Percentiles rank a stretch among this genome's conserved stretches.
Conservation (phyloP, 306 rosid genomes). For the Lathyrus sativus region DNA sequence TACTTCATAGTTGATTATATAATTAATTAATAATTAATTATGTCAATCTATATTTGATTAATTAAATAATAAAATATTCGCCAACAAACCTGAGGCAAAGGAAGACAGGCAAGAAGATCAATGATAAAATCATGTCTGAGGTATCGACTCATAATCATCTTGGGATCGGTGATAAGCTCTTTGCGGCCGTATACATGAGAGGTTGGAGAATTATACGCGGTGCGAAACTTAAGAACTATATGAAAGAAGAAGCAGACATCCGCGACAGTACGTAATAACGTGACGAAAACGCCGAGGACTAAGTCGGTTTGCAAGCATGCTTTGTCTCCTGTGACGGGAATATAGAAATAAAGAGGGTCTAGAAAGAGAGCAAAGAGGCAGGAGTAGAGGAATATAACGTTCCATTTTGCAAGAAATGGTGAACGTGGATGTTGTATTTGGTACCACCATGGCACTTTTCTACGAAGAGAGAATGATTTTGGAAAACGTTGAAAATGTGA, state of each 20-base stretch:
- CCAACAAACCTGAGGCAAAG: constrained; percentile 72
- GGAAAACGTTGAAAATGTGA: constrained; percentile 47
- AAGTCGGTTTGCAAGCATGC: constrained; percentile 62
- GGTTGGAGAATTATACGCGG: constrained; percentile 55
- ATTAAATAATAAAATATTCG: neutral
- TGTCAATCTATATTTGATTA: neutral
- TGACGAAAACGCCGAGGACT: constrained; percentile 58
- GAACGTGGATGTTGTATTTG: constrained; percentile 71
- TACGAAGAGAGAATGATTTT: constrained; percentile 49
- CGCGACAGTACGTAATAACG: constrained; percentile 61
- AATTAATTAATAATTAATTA: too few relatives aligned
- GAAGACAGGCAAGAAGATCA: constrained; percentile 77
- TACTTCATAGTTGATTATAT: too few relatives aligned
- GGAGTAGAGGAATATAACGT: constrained; percentile 56
- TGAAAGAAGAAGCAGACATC: constrained; percentile 73
- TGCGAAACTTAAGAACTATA: constrained; percentile 69
- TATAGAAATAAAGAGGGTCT: constrained; percentile 83
- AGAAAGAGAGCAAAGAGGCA: constrained; percentile 70
- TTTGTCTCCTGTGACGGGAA: constrained; percentile 57
- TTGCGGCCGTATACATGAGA: constrained; percentile 66
- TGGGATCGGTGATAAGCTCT: constrained; percentile 66
- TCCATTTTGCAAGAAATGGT: constrained; percentile 57
- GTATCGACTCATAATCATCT: constrained; percentile 60
- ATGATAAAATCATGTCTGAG: constrained; percentile 56
- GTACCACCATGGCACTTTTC: constrained; percentile 74